Evolutionary conservation across 768 basidiomycete genomes (phyloP), one percentile per base, ranked within the genome.

Genomic region (Termitomyces sp.): DNA sequence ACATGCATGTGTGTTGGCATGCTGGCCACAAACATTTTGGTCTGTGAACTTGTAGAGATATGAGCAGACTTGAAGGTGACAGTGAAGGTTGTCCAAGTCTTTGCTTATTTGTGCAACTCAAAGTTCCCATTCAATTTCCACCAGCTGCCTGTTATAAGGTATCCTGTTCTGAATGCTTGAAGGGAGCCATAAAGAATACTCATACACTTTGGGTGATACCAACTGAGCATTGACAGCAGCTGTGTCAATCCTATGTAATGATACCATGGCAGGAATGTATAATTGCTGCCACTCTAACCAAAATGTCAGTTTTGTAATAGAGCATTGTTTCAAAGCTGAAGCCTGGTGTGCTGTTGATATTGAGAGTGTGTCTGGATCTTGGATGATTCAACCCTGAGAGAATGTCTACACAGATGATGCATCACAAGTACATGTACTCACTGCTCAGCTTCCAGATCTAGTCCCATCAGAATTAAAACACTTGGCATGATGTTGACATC

Each of bases 391-490:
- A 6, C 53, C 10, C 48, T 47, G 30, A 63, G 14, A 3, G 33
- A 33, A 6, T 50, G 44, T 47, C 59, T 63, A 55, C 22, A 36
- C 16, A 10, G 3, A 24, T 55, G 34, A 55, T 55, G 54, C 34
- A 55, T 44, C 7, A 26, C 8, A 26, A 27, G 6, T 2, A n/a
- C 36, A 20, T 20, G 40, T 20, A 63, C 62, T 34, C 33, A 68
- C 67, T 66, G 65, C 24, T 64, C 60, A 27, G 61, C 59, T 33
- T 68, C 58, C 0, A 66, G 49, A 34, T 65, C 66, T 2, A 67
- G 44, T 12, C 65, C 62, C 10, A 43, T 55, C 7, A 44, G 47
- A 3, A 68, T 59, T 6, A 59, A 44, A 13, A 50, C 57, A 43
- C 55, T 58, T 16, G 46, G 54, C 32, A 56, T 57, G 26, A 65